Evolutionary conservation across 2,329 filamentous ascomycete species (phyloP).

Genomic region (Acarospora socialis): DNA sequence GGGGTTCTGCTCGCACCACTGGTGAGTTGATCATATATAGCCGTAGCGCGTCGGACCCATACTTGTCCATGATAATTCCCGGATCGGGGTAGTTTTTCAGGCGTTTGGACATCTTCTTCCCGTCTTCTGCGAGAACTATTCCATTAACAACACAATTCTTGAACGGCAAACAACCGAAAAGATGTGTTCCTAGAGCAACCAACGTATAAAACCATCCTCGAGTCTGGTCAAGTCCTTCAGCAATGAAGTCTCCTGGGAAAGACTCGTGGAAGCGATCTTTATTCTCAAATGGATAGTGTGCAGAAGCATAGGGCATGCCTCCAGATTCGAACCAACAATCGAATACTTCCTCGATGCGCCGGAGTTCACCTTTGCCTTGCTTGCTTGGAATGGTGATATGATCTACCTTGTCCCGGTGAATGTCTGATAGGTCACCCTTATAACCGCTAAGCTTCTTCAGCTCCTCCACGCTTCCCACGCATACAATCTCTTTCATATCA

Average conservation of each 20-base stretch:
- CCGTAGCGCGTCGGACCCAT: conserved; percentile 81
- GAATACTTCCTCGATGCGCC: conserved; percentile 75
- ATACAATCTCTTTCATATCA: conserved; percentile 73
- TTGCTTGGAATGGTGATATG: conserved; percentile 87
- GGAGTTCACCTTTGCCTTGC: conserved; percentile 69
- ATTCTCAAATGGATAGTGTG: conserved; percentile 88
- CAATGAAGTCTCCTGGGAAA: conserved; percentile 89
- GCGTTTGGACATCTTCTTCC: conserved; percentile 98
- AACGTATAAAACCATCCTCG: conserved; percentile 96
- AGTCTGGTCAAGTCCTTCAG: conserved; percentile 85
- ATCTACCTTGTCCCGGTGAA: conserved; percentile 88
- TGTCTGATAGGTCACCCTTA: conserved; percentile 64
- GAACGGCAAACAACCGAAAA: conserved; percentile 76
- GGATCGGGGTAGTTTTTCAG: conserved; percentile 95
- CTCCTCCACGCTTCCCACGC: conserved; percentile 72
- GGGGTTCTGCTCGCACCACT: conserved; percentile 77
- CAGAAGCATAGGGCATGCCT: conserved; percentile 84
- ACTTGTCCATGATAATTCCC: conserved; percentile 64
- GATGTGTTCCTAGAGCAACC: conserved; percentile 71
- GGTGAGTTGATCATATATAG: conserved; percentile 97
- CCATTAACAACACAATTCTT: conserved; percentile 95
- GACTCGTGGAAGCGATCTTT: conserved; percentile 62
- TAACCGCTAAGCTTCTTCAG: conserved; percentile 78
- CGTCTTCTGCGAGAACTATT: conserved; percentile 83
- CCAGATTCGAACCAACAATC: conserved; percentile 97